These are phyloP conservation scores for Trametes cubensis DNA, from an alignment of 768 basidiomycete genomes.

Conservation along the genomic window DNA sequence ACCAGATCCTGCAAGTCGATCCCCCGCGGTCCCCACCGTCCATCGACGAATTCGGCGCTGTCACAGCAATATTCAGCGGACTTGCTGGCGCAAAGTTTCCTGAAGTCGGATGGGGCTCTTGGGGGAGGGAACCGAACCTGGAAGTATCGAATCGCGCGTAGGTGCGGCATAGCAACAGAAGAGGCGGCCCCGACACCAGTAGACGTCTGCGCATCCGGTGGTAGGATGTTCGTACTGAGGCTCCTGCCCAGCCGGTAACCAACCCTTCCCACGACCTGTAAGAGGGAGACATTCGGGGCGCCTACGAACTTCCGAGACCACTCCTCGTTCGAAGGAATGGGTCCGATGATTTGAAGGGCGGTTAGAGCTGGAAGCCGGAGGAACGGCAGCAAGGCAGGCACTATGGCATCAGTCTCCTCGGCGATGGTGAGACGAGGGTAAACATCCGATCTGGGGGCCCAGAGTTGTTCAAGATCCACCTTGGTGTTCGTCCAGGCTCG, in stretches of 20 bases:
- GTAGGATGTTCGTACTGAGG: background rate
- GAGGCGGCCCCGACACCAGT: background rate
- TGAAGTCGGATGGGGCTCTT: background rate
- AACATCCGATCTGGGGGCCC: slow-evolving; percentile 2
- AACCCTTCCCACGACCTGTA: background rate
- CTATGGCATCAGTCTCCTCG: background rate
- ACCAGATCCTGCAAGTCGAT: background rate
- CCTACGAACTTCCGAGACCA: background rate
- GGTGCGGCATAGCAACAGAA: background rate
- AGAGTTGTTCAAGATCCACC: background rate
- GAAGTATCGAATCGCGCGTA: background rate
- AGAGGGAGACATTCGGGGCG: slow-evolving; percentile 3
- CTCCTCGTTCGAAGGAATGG: background rate
- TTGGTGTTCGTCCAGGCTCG: background rate
- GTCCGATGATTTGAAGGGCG: background rate
- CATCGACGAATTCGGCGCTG: background rate
- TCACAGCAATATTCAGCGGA: background rate
- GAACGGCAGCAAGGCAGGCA: background rate
- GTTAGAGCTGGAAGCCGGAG: background rate
- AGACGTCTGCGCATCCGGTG: background rate
- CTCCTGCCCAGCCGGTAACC: background rate
- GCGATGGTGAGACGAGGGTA: background rate
- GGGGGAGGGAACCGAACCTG: background rate
- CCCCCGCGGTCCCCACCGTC: background rate
- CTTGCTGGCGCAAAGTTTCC: too few relatives aligned